These are phyloP conservation scores for Ceratocystis papillata DNA, from an alignment of 2,329 filamentous ascomycete species.

Conservation along the genomic window DNA sequence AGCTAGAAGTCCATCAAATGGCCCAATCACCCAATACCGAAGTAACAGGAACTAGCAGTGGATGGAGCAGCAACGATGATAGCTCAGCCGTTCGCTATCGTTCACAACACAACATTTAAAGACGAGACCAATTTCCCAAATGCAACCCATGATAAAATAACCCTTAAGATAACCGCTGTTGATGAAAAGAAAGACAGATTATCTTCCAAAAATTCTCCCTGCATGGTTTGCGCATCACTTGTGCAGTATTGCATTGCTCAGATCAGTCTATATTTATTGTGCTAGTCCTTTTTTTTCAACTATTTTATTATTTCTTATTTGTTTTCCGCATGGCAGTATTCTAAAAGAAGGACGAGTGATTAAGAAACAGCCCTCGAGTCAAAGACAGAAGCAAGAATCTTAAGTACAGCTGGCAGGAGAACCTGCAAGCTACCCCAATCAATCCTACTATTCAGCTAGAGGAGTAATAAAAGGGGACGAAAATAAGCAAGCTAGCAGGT, in stretches of 20 bases:
- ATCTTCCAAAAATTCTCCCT: too few relatives aligned
- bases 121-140: background rate
- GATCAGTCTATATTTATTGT: too few relatives aligned
- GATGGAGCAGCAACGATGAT: background rate
- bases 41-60: background rate
- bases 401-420: background rate
- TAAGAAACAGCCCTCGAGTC: too few relatives aligned
- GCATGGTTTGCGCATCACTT: too few relatives aligned
- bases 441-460: background rate
- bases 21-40: background rate
- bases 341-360: background rate
- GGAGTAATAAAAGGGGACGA: slow-evolving; percentile 2
- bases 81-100: background rate
- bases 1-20: background rate
- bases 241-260: too few relatives aligned
- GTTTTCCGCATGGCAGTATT: too few relatives aligned
- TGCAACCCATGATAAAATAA: too few relatives aligned
- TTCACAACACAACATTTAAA: background rate
- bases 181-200: too few relatives aligned
- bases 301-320: too few relatives aligned
- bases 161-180: too few relatives aligned
- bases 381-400: background rate
- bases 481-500: background rate
- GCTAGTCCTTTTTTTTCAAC: too few relatives aligned
- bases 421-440: background rate